A percentile compares a stretch with the other conserved stretches of the same genome.
Conservation (phyloP, 176 grass and related monocot species). For the Bolboschoenus planiculmis region DNA sequence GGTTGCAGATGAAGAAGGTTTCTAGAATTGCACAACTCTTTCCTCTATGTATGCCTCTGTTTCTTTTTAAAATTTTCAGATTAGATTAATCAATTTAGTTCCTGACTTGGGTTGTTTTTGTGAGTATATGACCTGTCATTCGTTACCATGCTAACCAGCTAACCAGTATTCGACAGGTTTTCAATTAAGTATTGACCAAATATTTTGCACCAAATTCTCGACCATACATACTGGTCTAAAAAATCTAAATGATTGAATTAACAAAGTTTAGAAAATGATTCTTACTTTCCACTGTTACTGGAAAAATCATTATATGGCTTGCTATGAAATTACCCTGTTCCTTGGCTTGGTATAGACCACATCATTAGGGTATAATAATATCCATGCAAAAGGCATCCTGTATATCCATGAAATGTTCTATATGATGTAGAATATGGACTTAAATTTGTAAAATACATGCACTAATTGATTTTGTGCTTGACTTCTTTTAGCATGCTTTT, state of each 20-base stretch:
- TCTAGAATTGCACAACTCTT: conserved; percentile 42
- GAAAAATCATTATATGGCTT: background rate
- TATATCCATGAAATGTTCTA: background rate
- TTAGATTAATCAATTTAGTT: background rate
- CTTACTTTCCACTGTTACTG: background rate
- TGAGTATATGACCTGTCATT: background rate
- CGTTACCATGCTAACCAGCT: background rate
- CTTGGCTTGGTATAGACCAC: background rate
- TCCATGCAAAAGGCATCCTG: background rate
- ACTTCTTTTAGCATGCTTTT: conserved; percentile 23
- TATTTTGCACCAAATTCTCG: background rate
- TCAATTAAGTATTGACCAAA: background rate
- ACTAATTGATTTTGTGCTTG: conserved; percentile 6
- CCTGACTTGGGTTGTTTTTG: background rate
- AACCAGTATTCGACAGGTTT: background rate
- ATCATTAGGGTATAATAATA: background rate
- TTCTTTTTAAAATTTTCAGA: background rate
- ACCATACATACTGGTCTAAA: background rate
- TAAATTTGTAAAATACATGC: background rate
- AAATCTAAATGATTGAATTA: background rate
- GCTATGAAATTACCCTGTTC: background rate
- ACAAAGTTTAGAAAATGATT: background rate
- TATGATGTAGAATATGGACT: background rate
- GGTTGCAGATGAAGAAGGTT: conserved; percentile 62
- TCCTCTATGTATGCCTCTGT: conserved; percentile 42